phyloP scores from a whole-genome alignment of 352 stramenopile species.

The Phytophthora fragariaefolia region DNA sequence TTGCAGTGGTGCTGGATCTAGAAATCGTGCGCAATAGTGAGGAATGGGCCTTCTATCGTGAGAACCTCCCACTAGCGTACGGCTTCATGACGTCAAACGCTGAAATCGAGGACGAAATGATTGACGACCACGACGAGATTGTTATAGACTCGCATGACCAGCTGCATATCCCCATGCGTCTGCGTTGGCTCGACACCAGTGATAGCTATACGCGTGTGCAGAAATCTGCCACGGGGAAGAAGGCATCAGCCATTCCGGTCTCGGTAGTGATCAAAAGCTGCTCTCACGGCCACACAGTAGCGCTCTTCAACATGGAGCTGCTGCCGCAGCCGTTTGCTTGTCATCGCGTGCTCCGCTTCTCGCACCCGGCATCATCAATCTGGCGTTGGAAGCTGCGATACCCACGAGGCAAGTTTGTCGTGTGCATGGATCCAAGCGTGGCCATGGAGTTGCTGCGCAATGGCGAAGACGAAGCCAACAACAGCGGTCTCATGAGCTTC shows the following conservation, averaged over 20 bases:
- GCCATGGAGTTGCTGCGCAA: constrained; percentile 49
- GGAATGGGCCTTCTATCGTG: constrained; percentile 89
- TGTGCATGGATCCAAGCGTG: constrained; percentile 78
- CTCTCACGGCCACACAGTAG: constrained; percentile 90
- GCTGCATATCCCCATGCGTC: constrained; percentile 86
- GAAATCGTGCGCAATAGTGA: constrained; percentile 77
- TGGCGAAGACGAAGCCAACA: constrained; percentile 22
- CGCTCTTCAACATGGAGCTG: constrained; percentile 89
- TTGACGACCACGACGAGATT: constrained; percentile 89
- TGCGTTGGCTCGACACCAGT: constrained; percentile 78
- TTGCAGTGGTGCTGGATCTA: constrained; percentile 54
- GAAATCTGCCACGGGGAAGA: not conserved
- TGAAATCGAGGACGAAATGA: constrained; percentile 92
- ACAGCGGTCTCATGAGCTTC: constrained; percentile 44
- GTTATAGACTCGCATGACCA: constrained; percentile 88
- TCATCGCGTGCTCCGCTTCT: constrained; percentile 84
- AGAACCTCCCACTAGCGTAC: constrained; percentile 65
- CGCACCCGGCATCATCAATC: constrained; percentile 56
- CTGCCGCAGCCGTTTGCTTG: constrained; percentile 79
- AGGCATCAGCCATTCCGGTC: constrained; percentile 40
- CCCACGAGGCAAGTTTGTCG: constrained; percentile 58
- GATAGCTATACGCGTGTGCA: constrained; percentile 2
- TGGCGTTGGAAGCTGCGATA: constrained; percentile 65
- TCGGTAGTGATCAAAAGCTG: constrained; percentile 86
- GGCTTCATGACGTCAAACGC: constrained; percentile 23